Evolutionary conservation across 768 basidiomycete species (phyloP).

Genomic region (Agrocybe pediades): DNA sequence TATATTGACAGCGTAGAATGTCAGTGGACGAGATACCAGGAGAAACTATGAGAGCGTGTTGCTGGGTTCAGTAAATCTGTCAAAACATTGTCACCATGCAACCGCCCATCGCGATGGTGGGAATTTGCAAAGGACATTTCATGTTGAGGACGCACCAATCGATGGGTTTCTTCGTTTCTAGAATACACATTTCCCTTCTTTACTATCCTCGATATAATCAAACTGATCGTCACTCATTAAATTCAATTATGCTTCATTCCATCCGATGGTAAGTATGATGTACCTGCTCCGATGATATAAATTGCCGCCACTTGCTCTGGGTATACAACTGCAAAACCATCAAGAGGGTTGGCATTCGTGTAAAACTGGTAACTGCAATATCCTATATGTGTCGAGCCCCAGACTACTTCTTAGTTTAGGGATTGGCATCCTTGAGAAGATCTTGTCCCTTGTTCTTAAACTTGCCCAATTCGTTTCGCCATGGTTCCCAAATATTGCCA

Average conservation of each 20-base stretch:
- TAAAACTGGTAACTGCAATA: background rate
- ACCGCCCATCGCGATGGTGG: background rate
- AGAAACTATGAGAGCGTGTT: too few relatives aligned
- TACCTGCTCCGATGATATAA: background rate
- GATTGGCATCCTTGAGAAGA: slow-evolving; percentile 33
- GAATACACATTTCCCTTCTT: background rate
- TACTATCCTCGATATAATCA: background rate
- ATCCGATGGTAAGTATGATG: background rate
- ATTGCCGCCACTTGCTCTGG: background rate
- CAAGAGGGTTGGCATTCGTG: background rate
- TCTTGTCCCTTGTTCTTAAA: slow-evolving; percentile 76
- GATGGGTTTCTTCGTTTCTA: background rate
- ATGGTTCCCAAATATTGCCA: slow-evolving; percentile 84
- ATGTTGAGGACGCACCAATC: background rate
- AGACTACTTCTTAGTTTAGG: background rate
- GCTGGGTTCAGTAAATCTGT: too few relatives aligned
- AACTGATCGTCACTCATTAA: background rate
- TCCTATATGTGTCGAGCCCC: background rate
- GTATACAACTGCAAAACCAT: background rate
- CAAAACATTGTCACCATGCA: background rate
- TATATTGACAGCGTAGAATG: background rate
- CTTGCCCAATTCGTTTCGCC: slow-evolving; percentile 76
- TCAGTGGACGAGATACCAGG: too few relatives aligned
- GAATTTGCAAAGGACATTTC: background rate
- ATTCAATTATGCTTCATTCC: background rate